phyloP scores from a whole-genome alignment of 1,139 yeast genomes.

The Pichia sp. region DNA sequence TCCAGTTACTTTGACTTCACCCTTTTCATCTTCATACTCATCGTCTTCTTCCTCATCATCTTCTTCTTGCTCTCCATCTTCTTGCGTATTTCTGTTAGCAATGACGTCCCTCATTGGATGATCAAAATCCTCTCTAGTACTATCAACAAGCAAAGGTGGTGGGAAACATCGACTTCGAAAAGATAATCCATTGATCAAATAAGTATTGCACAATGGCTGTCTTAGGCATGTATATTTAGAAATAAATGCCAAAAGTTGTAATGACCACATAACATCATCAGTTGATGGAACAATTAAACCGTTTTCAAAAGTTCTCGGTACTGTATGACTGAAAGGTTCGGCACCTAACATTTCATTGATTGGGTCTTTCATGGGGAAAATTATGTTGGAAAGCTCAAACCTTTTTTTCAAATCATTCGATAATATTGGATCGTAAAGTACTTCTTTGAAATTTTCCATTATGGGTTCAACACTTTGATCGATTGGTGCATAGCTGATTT shows the following conservation, averaged over 20 bases:
- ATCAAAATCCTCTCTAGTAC: slow-evolving; percentile 19
- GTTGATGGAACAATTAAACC: slow-evolving; percentile 82
- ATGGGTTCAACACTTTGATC: slow-evolving; percentile 13
- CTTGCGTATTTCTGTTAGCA: slow-evolving; percentile 20
- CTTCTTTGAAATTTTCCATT: slow-evolving; percentile 20
- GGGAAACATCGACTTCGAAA: slow-evolving; percentile 29
- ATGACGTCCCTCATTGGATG: slow-evolving; percentile 22
- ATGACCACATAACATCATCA: slow-evolving; percentile 90
- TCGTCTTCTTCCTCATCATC: too few relatives aligned
- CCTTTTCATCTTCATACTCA: too few relatives aligned
- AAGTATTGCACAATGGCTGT: slow-evolving; percentile 65
- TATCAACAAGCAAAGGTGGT: slow-evolving; percentile 26
- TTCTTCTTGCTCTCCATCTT: not conserved
- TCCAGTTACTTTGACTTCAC: not conserved
- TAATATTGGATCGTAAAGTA: slow-evolving; percentile 19
- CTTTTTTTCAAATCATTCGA: slow-evolving; percentile 20
- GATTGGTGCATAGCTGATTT: slow-evolving; percentile 15
- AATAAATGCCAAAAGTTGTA: slow-evolving; percentile 85
- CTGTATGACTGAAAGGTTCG: slow-evolving; percentile 18
- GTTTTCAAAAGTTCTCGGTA: slow-evolving; percentile 61
- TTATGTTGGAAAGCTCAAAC: slow-evolving; percentile 24
- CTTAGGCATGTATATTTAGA: slow-evolving; percentile 84
- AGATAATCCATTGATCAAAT: slow-evolving; percentile 49
- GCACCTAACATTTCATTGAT: slow-evolving; percentile 1
- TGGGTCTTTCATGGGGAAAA: slow-evolving; percentile 9